Base-by-base conservation (phyloP, 805 yeast genomes). In the Candida odintsovae region DNA sequence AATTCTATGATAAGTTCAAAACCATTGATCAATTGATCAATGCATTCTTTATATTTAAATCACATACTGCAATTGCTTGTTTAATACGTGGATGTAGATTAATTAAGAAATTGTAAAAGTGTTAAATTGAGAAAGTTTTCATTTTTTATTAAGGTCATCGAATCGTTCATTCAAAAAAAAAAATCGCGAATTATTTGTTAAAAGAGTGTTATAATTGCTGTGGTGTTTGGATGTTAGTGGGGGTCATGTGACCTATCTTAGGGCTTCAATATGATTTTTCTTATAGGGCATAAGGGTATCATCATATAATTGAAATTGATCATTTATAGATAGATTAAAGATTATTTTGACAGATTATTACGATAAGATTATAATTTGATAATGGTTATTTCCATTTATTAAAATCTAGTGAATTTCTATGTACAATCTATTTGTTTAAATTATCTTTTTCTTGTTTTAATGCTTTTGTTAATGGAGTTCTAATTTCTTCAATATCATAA, bases 391-490 rank as follows among this genome's bases (percentile, higher is more conserved):
- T n/a, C n/a, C n/a, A n/a, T n/a, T n/a, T n/a, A n/a, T n/a, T n/a
- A n/a, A n/a, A n/a, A n/a, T n/a, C n/a, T n/a, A n/a, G n/a, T n/a
- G n/a, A n/a, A n/a, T n/a, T n/a, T n/a, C n/a, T n/a, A n/a, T n/a
- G n/a, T n/a, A n/a, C n/a, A n/a, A n/a, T n/a, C n/a, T 6, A 22
- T 22, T 8, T 22, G 8, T 22, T 22, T 22, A 6, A 22, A 22
- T 22, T 5, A 22, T 45, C 39, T 10, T 64, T 61, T 59, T 82
- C 89, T 58, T 83, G 89, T 26, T 59, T 59, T 48, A 80, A 57
- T 1, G 87, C 85, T 48, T 73, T 73, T 6, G 58, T 46, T 40
- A 83, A 63, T n/a, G 72, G 72, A 1, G 69, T 64, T 31, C 67
- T 68, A 33, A 73, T 59, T 31, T 71, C 76, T 22, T 64, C 68